Evolutionary conservation across 1,284 basidiomycete species (phyloP), one percentile per base, ranked within the genome.

Genomic region (Peniophora sp.): DNA sequence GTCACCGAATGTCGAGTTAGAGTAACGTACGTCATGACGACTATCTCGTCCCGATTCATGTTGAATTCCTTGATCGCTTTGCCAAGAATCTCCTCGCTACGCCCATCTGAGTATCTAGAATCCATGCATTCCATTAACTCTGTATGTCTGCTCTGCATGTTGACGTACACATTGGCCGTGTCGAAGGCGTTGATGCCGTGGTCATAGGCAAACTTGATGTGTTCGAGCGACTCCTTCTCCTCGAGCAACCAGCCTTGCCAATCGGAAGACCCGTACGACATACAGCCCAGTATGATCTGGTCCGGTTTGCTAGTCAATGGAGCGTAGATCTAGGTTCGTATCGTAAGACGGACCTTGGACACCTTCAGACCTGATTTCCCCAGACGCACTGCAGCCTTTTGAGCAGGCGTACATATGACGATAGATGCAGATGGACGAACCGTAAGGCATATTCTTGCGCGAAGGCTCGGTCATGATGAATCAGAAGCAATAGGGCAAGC

Each of bases 11-110:
- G n/a, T n/a, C n/a, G n/a, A n/a, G n/a, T n/a, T n/a, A n/a, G n/a
- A n/a, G n/a, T n/a, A n/a, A n/a, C n/a, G n/a, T n/a, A n/a, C n/a
- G 87, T 89, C 71, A 91, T 73, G 27, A 91, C 77, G 14, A 91
- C 86, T 22, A 91, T 79, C 58, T 85, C 81, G 20, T 84, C 81
- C 8, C 90, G 78, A 16, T 85, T 85, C 16, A 92, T 72, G 24
- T 83, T 67, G 54, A 80, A 73, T 55, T 84, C 61, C 59, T 85
- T 87, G 67, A 94, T 84, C 1, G 86, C 90, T 56, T 85, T 85
- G 3, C 91, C 89, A 36, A 92, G 73, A 54, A 89, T 79, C 24
- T 77, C 62, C 64, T 93, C 91, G 1, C 81, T 85, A n/a, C 73
- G 65, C 3, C 88, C 89, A 56, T 83, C 81, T 1, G 80, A 83